Evolutionary conservation across 495 filamentous ascomycete genomes (phyloP), one percentile per base, ranked within the genome.

Genomic region (Hypoxylon fuscum): DNA sequence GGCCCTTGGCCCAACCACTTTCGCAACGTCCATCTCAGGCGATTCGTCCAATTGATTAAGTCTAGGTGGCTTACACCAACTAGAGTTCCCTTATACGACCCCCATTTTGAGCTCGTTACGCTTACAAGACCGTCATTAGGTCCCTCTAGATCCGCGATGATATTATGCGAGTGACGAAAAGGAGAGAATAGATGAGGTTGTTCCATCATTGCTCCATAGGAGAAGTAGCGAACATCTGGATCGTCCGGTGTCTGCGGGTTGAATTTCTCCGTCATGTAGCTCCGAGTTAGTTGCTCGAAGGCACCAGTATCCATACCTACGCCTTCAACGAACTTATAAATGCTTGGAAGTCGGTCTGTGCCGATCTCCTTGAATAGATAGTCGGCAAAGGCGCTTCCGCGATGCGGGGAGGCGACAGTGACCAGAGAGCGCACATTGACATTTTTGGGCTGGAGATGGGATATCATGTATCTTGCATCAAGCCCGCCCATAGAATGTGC

Each of bases 1-100:
- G 81, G 79, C 69, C 84, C 85, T 45, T 85, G 85, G 4, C 92
- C 90, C 55, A 85, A 85, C 66, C 88, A 75, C 61, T 87, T 81
- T 62, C 84, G 86, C 14, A 89, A 68, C 32, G 87, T 80, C 85
- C 87, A 96, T 58, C 87, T 83, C 27, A 96, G 57, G 47, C 90
- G 79, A 68, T 96, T 97, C 46, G 86, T 93, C 95, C 94, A 98
- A 75, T 97, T 97, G 73, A 97, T 98, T 48, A 96, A 77, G 66
- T 97, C 93, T 4, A 97, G 76, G 75, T 98, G 95, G 72, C 87
- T 96, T 23, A 96, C 92, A 8, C 85, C 86, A 4, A 93, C 74
- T n/a, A 98, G 72, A 2, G 95, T 97, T 3, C 95, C 95, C 72
- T 94, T 90, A 71, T 97, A 97, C 1, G 81, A 83, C n/a, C 95